These are phyloP conservation scores for Fusarium devonianum DNA, from an alignment of 2,329 filamentous ascomycete species.

Conservation along the genomic window DNA sequence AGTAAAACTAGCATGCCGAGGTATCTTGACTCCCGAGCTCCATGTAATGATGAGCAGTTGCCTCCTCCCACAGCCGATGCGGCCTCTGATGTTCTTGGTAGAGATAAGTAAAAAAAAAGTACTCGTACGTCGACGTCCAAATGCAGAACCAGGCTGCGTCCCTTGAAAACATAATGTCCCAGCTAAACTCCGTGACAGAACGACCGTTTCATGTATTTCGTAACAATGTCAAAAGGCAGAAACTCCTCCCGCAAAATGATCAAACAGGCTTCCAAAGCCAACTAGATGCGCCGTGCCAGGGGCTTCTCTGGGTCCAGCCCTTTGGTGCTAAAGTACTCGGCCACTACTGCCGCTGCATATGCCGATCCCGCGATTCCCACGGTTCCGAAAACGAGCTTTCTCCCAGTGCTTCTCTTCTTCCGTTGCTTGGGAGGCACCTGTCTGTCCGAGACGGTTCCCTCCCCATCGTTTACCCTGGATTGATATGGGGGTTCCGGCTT, in stretches of 20 bases:
- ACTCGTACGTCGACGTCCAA: background rate
- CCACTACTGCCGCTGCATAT: slow-evolving; percentile 66
- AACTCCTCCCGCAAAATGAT: slow-evolving; percentile 2
- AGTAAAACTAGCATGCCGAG: slow-evolving; percentile 16
- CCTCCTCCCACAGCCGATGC: background rate
- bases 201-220: background rate
- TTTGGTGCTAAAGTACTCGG: slow-evolving; percentile 63
- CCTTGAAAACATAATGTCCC: background rate
- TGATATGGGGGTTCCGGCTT: slow-evolving; percentile 46
- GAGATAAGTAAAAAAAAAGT: slow-evolving; percentile 2
- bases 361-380: slow-evolving; percentile 61
- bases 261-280: background rate
- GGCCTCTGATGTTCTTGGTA: background rate
- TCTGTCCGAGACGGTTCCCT: slow-evolving; percentile 58
- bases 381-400: slow-evolving; percentile 61
- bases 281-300: slow-evolving; percentile 4
- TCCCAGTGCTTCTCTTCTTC: slow-evolving; percentile 53
- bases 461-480: slow-evolving; percentile 54
- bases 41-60: slow-evolving; percentile 15
- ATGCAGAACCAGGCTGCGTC: background rate
- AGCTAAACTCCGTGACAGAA: slow-evolving; percentile 17
- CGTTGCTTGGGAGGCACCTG: slow-evolving; percentile 41
- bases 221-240: background rate
- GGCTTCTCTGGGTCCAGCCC: slow-evolving; percentile 44
- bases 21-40: slow-evolving; percentile 34